A percentile compares a stretch with the other conserved stretches of the same genome.
Evolutionary conservation across 2,329 filamentous ascomycete genomes (phyloP).

Genomic region (Cadophora sp.): DNA sequence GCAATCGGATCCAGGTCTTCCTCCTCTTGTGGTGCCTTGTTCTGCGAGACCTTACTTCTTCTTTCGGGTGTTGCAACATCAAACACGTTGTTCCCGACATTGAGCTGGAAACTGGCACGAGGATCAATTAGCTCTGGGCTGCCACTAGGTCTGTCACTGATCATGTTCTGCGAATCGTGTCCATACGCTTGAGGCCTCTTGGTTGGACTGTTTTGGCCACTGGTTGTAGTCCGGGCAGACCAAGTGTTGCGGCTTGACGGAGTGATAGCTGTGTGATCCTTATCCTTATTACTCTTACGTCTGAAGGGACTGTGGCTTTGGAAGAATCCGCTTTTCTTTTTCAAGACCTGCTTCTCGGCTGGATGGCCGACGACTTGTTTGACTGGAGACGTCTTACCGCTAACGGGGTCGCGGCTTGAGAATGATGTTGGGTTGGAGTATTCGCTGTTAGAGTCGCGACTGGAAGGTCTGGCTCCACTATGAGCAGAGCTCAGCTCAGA

Average conservation of each 20-base stretch:
- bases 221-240: constrained; percentile 47
- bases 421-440: constrained; percentile 89
- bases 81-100: constrained; percentile 95
- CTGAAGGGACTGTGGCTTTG: constrained; percentile 92
- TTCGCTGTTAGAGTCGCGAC: constrained; percentile 88
- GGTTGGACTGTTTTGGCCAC: constrained; percentile 36
- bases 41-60: constrained; percentile 52
- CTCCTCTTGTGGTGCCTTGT: constrained; percentile 49
- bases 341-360: constrained; percentile 69
- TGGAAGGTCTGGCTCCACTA: constrained; percentile 76
- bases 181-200: constrained; percentile 51
- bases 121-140: constrained; percentile 91
- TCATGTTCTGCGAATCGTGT: constrained; percentile 47
- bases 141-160: constrained; percentile 53
- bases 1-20: constrained; percentile 88
- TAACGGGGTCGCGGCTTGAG: constrained; percentile 82
- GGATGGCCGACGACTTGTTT: constrained; percentile 62
- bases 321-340: constrained; percentile 85
- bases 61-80: constrained; percentile 83
- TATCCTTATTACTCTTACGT: constrained; percentile 84
- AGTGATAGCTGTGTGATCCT: constrained; percentile 58
- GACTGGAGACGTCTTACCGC: constrained; percentile 74
- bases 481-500: constrained; percentile 72
- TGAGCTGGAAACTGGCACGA: constrained; percentile 89
- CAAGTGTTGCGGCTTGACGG: constrained; percentile 64